phyloP scores from a whole-genome alignment of 2,329 filamentous ascomycete genomes.

The Colletotrichum scovillei region DNA sequence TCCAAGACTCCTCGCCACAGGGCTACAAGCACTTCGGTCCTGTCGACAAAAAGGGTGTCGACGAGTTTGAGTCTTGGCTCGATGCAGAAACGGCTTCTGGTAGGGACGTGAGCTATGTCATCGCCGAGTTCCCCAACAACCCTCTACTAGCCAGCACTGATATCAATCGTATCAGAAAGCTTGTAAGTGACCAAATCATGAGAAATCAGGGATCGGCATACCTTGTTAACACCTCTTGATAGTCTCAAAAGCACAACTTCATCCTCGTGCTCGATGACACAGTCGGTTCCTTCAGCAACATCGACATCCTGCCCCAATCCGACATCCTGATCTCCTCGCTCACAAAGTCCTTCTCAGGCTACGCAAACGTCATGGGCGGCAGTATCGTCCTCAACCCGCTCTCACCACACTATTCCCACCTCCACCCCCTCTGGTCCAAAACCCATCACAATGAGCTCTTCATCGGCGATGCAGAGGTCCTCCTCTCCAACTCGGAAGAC shows the following conservation, averaged over 20 bases:
- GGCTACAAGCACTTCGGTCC: conserved; percentile 60
- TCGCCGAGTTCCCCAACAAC: conserved; percentile 58
- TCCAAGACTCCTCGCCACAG: conserved; percentile 56
- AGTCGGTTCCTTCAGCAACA: conserved; percentile 57
- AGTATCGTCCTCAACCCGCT: conserved; percentile 60
- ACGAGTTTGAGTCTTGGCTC: conserved; percentile 58
- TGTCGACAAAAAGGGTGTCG: conserved; percentile 54
- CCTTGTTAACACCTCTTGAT: not conserved
- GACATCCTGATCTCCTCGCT: conserved; percentile 64
- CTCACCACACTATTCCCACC: conserved; percentile 51
- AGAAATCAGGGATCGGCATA: no score
- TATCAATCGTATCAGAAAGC: conserved; percentile 42
- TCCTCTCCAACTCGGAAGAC: conserved; percentile 57
- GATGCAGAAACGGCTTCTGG: conserved; percentile 50
- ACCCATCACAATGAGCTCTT: conserved; percentile 58
- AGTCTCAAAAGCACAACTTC: conserved; percentile 55
- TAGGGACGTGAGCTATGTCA: conserved; percentile 55
- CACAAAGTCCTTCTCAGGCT: conserved; percentile 70
- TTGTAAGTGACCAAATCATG: conserved; percentile 7
- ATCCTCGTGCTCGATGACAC: conserved; percentile 62
- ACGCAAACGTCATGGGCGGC: conserved; percentile 66
- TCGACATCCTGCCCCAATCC: conserved; percentile 60
- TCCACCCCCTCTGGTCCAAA: conserved; percentile 43
- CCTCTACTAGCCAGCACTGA: conserved; percentile 48
- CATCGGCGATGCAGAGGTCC: conserved; percentile 55